Conservation (phyloP, 2,329 filamentous ascomycete genomes). For the Hypoxylon rubiginosum region DNA sequence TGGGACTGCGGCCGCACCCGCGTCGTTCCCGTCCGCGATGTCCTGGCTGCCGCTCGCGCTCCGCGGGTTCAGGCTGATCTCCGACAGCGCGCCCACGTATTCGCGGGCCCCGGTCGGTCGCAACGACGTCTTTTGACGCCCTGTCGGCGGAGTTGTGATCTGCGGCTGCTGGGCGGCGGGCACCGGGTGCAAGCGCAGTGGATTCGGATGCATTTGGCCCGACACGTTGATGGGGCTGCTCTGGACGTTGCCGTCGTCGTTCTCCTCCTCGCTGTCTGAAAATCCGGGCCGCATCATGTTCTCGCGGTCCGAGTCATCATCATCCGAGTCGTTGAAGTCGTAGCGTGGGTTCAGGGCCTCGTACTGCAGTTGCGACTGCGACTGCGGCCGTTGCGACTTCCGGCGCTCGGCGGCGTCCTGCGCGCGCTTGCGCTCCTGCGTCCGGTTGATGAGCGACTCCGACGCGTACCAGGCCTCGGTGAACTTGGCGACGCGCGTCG, state of each 20-base stretch:
- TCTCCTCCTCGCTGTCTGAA: constrained; percentile 54
- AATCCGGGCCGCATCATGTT: constrained; percentile 48
- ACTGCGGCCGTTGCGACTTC: constrained; percentile 21
- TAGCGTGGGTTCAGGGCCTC: constrained; percentile 62
- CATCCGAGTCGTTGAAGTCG: constrained; percentile 48
- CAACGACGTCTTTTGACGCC: constrained; percentile 51
- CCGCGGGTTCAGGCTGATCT: constrained; percentile 62
- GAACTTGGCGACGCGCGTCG: constrained; percentile 60
- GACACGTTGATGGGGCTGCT: constrained; percentile 44
- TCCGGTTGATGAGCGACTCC: constrained; percentile 67
- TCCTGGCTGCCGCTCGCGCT: constrained; percentile 60
- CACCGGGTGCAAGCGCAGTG: constrained; percentile 66
- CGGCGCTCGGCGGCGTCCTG: constrained; percentile 54
- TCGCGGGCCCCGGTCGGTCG: constrained; percentile 34
- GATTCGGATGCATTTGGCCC: constrained; percentile 61
- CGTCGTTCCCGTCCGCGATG: constrained; percentile 57
- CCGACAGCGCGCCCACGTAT: constrained; percentile 55
- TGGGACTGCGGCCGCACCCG: constrained; percentile 43
- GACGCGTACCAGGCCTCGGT: constrained; percentile 69
- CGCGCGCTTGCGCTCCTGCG: constrained; percentile 65
- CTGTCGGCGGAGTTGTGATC: constrained; percentile 22
- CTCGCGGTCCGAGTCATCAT: constrained; percentile 37
- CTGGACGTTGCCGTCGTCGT: constrained; percentile 51
- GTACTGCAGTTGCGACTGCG: constrained; percentile 54
- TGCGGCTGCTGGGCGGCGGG: constrained; percentile 36